These are phyloP conservation scores for Apiospora rasikravindrae DNA, from an alignment of 2,329 filamentous ascomycete species.

Conservation along the genomic window DNA sequence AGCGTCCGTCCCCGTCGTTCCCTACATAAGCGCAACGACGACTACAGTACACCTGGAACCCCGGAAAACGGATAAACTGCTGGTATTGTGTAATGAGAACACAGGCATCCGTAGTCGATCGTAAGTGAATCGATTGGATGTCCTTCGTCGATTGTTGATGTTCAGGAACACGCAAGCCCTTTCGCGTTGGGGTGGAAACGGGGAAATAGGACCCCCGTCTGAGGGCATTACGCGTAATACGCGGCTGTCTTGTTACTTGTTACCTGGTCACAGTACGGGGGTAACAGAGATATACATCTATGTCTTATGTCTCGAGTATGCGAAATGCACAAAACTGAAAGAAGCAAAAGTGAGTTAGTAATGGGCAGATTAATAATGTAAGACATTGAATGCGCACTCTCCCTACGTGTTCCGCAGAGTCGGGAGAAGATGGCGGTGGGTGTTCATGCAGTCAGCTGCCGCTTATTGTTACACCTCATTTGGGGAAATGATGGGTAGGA, in stretches of 20 bases:
- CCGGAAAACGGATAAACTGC: background rate
- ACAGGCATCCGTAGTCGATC: background rate
- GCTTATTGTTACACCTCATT: background rate
- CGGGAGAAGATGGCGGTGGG: slow-evolving; percentile 2
- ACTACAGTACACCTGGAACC: background rate
- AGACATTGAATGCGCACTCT: background rate
- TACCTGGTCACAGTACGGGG: background rate
- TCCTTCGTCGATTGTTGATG: background rate
- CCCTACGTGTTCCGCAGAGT: background rate
- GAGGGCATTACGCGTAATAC: slow-evolving; percentile 1
- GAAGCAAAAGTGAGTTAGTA: background rate
- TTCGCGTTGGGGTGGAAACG: slow-evolving; percentile 8
- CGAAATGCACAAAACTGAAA: background rate
- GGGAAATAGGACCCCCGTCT: background rate
- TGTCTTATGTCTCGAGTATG: background rate
- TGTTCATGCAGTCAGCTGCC: slow-evolving; percentile 15
- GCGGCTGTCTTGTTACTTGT: background rate
- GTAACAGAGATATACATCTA: background rate
- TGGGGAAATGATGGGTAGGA: background rate
- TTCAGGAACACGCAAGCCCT: background rate
- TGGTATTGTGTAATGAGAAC: background rate
- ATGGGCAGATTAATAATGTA: background rate
- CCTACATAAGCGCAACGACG: background rate
- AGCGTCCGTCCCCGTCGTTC: background rate
- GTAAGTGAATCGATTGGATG: slow-evolving; percentile 10